A percentile compares a stretch with the other conserved stretches of the same genome.
These are phyloP conservation scores for Syncephalastrum monosporum DNA, from an alignment of 371 early-diverging fungal species.

Conservation along the genomic window DNA sequence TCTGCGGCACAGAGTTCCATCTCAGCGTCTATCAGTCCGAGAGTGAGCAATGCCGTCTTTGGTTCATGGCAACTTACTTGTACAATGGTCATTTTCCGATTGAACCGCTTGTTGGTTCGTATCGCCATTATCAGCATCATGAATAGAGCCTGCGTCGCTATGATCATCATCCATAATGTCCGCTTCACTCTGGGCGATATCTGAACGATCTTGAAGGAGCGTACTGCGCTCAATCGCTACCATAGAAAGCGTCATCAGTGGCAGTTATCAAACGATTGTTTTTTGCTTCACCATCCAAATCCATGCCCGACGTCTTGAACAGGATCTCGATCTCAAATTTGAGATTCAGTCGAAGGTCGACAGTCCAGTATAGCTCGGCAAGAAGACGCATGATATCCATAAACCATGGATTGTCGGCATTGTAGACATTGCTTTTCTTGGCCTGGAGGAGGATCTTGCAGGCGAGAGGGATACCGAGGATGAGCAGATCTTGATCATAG, in stretches of 20 bases:
- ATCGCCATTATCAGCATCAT: neutral
- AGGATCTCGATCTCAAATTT: constrained; percentile 97
- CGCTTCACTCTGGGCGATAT: constrained; percentile 44
- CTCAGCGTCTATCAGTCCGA: constrained; percentile 30
- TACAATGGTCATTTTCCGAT: neutral
- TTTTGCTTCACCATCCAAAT: constrained; percentile 56
- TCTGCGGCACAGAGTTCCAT: constrained; percentile 27
- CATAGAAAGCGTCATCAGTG: neutral
- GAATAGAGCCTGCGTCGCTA: constrained; percentile 33
- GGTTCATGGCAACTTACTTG: neutral
- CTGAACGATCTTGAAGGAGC: constrained; percentile 3
- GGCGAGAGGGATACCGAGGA: constrained; percentile 95
- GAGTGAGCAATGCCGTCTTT: no score
- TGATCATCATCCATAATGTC: constrained; percentile 70
- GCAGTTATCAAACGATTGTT: neutral
- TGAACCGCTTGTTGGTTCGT: neutral
- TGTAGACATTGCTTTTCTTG: constrained; percentile 80
- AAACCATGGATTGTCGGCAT: constrained; percentile 96
- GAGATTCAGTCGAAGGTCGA: constrained; percentile 88
- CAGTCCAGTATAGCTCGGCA: constrained; percentile 90
- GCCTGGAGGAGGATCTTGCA: constrained; percentile 95
- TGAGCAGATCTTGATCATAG: constrained; percentile 78
- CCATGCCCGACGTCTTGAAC: constrained; percentile 83
- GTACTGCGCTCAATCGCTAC: neutral
- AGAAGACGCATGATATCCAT: constrained; percentile 90